phyloP scores from a whole-genome alignment of 192 early-diverging fungal species.

The Dimargaris verticillata region DNA sequence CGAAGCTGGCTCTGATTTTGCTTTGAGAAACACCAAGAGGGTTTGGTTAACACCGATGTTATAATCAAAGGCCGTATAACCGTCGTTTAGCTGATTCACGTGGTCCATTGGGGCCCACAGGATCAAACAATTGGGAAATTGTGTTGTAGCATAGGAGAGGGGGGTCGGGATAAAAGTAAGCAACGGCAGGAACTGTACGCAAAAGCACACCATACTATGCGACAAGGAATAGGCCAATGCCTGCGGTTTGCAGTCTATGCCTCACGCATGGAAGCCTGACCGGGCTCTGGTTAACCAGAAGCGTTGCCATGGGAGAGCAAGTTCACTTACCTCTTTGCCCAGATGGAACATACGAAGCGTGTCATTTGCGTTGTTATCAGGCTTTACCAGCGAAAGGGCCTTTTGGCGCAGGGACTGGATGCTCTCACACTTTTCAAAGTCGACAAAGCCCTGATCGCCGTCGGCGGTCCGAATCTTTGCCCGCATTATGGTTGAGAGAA shows the following conservation, averaged over 20 bases:
- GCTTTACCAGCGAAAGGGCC: background rate
- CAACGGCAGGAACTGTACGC: background rate
- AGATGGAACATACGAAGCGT: background rate
- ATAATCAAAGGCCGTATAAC: constrained; percentile 2
- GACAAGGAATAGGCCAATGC: background rate
- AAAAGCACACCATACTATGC: background rate
- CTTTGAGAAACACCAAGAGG: background rate
- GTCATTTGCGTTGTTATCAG: background rate
- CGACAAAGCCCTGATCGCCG: background rate
- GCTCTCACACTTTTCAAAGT: background rate
- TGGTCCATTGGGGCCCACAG: background rate
- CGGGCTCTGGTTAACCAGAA: background rate
- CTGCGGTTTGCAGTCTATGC: background rate
- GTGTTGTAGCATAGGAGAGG: background rate
- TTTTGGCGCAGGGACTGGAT: background rate
- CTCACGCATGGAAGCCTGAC: background rate
- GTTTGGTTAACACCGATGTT: background rate
- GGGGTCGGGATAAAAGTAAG: background rate
- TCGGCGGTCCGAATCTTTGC: background rate
- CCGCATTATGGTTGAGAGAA: background rate
- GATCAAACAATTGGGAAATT: background rate
- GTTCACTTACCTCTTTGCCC: constrained; percentile 1
- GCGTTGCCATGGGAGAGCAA: background rate
- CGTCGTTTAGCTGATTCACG: background rate
- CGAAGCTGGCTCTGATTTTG: background rate